Percentiles rank a stretch among this genome's conserved stretches.
Evolutionary conservation across 805 yeast species (phyloP).

Genomic region (Hanseniaspora jakobsenii): DNA sequence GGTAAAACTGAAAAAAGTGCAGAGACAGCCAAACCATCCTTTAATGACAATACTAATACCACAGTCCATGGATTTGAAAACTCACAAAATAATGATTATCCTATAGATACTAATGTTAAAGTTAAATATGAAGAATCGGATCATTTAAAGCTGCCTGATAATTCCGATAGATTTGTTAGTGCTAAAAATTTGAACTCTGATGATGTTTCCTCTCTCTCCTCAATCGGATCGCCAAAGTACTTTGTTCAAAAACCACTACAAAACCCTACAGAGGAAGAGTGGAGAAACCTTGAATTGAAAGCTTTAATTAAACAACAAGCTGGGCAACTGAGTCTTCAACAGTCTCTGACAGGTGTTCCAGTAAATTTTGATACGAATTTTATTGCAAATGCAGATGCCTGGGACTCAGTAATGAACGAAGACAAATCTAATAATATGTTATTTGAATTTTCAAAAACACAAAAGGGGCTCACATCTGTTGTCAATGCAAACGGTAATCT

Average conservation of each 20-base stretch:
- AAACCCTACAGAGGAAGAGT: constrained; percentile 25
- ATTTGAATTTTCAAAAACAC: constrained; percentile 1
- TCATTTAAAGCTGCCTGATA: constrained; percentile 13
- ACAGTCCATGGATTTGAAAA: not conserved
- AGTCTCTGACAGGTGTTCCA: constrained; percentile 24
- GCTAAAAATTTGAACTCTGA: not conserved
- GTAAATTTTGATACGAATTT: not conserved
- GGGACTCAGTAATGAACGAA: constrained; percentile 4
- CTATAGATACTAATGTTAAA: not conserved
- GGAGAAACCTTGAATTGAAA: constrained; percentile 27
- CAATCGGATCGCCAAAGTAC: constrained; percentile 17
- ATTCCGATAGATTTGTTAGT: not conserved
- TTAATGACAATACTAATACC: not conserved
- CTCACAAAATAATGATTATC: not conserved
- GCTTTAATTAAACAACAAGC: constrained; percentile 27
- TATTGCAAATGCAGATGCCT: constrained; percentile 6
- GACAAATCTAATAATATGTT: constrained; percentile 5
- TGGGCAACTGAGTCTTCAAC: constrained; percentile 28
- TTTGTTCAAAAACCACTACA: constrained; percentile 26
- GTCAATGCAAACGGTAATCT: not conserved
- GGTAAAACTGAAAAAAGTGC: constrained; percentile 19
- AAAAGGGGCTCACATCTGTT: not conserved
- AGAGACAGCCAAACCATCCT: constrained; percentile 10
- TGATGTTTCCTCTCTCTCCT: not conserved
- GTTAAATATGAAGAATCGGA: constrained; percentile 11